Evolutionary conservation across 768 basidiomycete species (phyloP).

Genomic region (Xanthoconium stramineum): DNA sequence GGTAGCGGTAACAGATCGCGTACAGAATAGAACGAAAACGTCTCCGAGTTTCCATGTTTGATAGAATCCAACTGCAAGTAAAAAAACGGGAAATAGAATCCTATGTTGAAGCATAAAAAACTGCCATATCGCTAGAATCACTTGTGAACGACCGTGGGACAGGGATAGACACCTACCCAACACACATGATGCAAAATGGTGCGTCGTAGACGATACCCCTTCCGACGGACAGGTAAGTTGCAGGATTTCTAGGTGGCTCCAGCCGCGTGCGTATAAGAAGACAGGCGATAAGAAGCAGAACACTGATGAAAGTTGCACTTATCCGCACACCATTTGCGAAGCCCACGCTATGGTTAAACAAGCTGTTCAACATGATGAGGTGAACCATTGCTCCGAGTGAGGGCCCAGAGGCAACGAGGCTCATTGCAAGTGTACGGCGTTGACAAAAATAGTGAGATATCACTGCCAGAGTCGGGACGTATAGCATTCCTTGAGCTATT

Average conservation of each 20-base stretch:
- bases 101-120: slow-evolving; percentile 29
- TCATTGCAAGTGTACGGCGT: slow-evolving; percentile 1
- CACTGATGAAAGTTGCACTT: slow-evolving; percentile 42
- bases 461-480: slow-evolving; percentile 43
- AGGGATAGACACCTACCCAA: slow-evolving; percentile 16
- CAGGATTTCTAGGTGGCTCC: slow-evolving; percentile 25
- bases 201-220: slow-evolving; percentile 13
- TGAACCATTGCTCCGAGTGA: slow-evolving; percentile 26
- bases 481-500: slow-evolving; percentile 44
- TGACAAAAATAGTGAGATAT: slow-evolving; percentile 44
- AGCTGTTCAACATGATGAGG: slow-evolving; percentile 32
- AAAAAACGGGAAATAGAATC: slow-evolving; percentile 45
- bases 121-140: background rate
- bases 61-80: too few relatives aligned
- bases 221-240: slow-evolving; percentile 15
- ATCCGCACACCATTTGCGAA: slow-evolving; percentile 17
- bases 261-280: background rate
- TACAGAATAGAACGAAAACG: slow-evolving; percentile 52
- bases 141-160: background rate
- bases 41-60: too few relatives aligned
- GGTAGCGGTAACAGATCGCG: background rate
- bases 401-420: slow-evolving; percentile 7
- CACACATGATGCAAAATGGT: background rate
- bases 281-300: slow-evolving; percentile 33
- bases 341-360: slow-evolving; percentile 19